Evolutionary conservation across 169 alveolate species (phyloP).

Genomic region (Babesia bigemina): DNA sequence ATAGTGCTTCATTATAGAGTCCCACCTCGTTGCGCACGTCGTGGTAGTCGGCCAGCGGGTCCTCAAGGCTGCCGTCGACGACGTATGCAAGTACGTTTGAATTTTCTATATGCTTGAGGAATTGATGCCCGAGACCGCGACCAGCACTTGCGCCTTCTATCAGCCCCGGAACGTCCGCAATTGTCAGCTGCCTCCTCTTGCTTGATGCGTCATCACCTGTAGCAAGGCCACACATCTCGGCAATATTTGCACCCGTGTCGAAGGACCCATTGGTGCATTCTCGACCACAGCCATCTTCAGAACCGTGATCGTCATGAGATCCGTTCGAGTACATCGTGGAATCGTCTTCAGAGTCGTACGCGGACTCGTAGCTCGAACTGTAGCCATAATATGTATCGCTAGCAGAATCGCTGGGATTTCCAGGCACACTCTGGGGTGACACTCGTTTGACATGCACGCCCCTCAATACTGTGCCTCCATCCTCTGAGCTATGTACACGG

Average conservation of each 20-base stretch:
- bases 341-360: neutral
- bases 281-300: neutral
- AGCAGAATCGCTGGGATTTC: too few species aligned
- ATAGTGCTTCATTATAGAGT: constrained; percentile 29
- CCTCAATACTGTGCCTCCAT: neutral
- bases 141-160: constrained; percentile 86
- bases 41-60: constrained; percentile 62
- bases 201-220: neutral
- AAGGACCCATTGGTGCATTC: neutral
- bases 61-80: constrained; percentile 58
- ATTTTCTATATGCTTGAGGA: constrained; percentile 88
- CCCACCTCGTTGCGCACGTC: constrained; percentile 51
- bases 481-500: neutral
- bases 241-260: constrained; percentile 3
- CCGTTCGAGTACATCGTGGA: neutral
- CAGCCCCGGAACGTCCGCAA: constrained; percentile 92
- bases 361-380: neutral
- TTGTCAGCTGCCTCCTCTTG: constrained; percentile 49
- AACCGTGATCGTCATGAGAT: neutral
- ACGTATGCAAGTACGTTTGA: constrained; percentile 77
- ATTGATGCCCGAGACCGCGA: constrained; percentile 88
- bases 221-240: neutral
- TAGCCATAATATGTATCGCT: too few species aligned
- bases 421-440: neutral
- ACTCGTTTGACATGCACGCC: constrained; percentile 6